Evolutionary conservation across 352 stramenopile species (phyloP).

Genomic region (Globisporangium nunn): DNA sequence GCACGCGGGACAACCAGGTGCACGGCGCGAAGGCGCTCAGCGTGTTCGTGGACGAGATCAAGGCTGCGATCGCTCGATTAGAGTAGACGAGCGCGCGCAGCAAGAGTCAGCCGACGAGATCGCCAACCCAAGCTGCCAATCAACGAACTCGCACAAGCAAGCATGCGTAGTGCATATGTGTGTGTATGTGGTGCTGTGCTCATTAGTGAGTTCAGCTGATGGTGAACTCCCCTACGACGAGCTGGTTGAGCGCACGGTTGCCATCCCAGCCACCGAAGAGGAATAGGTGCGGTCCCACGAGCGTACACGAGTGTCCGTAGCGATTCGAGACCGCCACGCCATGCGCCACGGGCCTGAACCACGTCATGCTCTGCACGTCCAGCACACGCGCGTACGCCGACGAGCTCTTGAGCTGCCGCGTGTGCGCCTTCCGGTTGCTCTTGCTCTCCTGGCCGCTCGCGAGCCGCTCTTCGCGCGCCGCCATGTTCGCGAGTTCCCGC

Average conservation of each 20-base stretch:
- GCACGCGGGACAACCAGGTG: slow-evolving; percentile 77
- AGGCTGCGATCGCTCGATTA: slow-evolving; percentile 46
- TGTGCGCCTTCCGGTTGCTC: slow-evolving; percentile 25
- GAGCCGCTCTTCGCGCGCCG: slow-evolving; percentile 50
- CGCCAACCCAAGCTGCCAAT: background rate
- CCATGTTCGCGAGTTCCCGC: slow-evolving; percentile 41
- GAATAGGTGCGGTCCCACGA: slow-evolving; percentile 65
- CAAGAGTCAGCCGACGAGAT: background rate
- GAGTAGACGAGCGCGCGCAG: slow-evolving; percentile 25
- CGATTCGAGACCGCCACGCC: slow-evolving; percentile 50
- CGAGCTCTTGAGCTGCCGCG: slow-evolving; percentile 24
- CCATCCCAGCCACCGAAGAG: slow-evolving; percentile 79
- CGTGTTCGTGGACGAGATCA: slow-evolving; percentile 50
- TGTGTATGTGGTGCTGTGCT: background rate
- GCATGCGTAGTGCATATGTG: background rate
- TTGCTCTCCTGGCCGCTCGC: slow-evolving; percentile 31
- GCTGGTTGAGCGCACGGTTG: slow-evolving; percentile 70
- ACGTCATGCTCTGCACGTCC: slow-evolving; percentile 60
- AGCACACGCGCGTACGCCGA: slow-evolving; percentile 57
- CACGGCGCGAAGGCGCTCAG: slow-evolving; percentile 53
- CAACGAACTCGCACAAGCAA: too few species aligned
- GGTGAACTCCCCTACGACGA: slow-evolving; percentile 54
- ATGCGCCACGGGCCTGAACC: slow-evolving; percentile 30
- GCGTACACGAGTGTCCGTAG: slow-evolving; percentile 60
- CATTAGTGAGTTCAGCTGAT: background rate